Percentiles rank a stretch among this genome's conserved stretches.
Evolutionary conservation across 2,329 filamentous ascomycete genomes (phyloP).

Genomic region (Pseudocercospora fijiensis): DNA sequence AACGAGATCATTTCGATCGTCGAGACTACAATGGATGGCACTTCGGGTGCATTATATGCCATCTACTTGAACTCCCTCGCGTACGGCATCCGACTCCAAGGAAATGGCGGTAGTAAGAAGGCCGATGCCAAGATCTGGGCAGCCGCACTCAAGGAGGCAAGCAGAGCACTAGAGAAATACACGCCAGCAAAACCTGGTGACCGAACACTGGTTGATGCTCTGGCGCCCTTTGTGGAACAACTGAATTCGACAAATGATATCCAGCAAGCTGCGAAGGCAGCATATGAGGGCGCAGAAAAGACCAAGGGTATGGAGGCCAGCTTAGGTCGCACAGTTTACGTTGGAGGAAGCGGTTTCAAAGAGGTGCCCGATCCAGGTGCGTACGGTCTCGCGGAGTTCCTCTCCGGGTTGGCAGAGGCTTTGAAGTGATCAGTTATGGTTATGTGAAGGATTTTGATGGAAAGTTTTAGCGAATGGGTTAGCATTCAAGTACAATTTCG

Average conservation of each 20-base stretch:
- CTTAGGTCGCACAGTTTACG: constrained; percentile 78
- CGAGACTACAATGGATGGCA: constrained; percentile 71
- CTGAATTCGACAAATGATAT: constrained; percentile 66
- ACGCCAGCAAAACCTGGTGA: constrained; percentile 89
- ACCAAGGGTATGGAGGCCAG: constrained; percentile 93
- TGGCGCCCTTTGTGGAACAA: constrained; percentile 80
- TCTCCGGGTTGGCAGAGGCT: constrained; percentile 69
- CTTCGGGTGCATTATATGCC: constrained; percentile 73
- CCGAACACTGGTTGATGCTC: constrained; percentile 83
- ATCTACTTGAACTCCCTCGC: constrained; percentile 89
- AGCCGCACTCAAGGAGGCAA: constrained; percentile 68
- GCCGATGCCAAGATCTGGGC: constrained; percentile 57
- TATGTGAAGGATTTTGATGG: not conserved
- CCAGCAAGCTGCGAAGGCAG: constrained; percentile 70
- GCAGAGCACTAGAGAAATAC: constrained; percentile 72
- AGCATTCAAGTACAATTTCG: constrained; percentile 19
- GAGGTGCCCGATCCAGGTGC: constrained; percentile 73
- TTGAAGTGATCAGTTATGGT: constrained; percentile 34
- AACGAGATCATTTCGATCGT: constrained; percentile 62
- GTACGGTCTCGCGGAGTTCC: constrained; percentile 79
- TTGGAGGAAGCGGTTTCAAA: constrained; percentile 72
- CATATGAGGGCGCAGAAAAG: constrained; percentile 70
- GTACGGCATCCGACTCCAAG: constrained; percentile 61
- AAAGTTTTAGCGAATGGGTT: constrained; percentile 11
- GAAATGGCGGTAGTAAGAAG: constrained; percentile 36